Evolutionary conservation across 2,329 filamentous ascomycete species (phyloP).

Genomic region (Aschersonia sp.): DNA sequence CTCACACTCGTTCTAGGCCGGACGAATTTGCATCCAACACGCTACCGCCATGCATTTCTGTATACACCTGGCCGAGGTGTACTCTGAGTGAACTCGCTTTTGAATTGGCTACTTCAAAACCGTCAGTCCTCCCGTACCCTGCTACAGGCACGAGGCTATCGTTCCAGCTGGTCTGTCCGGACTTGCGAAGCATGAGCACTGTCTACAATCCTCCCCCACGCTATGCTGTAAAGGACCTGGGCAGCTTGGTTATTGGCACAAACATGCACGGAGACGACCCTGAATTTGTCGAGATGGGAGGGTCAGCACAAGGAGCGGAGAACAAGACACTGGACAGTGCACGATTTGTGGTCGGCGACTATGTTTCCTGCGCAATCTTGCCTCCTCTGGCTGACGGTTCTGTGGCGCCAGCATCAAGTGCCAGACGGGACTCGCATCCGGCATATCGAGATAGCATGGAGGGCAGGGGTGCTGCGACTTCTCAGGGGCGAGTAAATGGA

Average conservation of each 20-base stretch:
- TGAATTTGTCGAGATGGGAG: constrained; percentile 20
- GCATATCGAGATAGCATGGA: constrained; percentile 7
- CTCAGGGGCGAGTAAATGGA: constrained; percentile 12
- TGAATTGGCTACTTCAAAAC: constrained; percentile 53
- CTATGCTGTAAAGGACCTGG: constrained; percentile 69
- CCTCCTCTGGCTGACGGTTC: constrained; percentile 61
- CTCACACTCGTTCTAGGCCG: constrained; percentile 29
- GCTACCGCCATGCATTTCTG: constrained; percentile 54
- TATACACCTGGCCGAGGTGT: constrained; percentile 79
- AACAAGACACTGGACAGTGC: constrained; percentile 68
- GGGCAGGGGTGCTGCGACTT: constrained; percentile 11
- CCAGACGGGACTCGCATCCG: constrained; percentile 10
- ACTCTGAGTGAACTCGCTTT: constrained; percentile 70
- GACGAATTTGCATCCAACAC: constrained; percentile 51
- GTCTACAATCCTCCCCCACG: constrained; percentile 24
- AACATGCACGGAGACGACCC: constrained; percentile 30
- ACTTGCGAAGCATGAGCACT: constrained; percentile 33
- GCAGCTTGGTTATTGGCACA: constrained; percentile 64
- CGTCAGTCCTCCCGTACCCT: constrained; percentile 55
- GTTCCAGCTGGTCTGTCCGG: constrained; percentile 77
- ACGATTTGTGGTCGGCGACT: constrained; percentile 81
- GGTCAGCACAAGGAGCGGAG: constrained; percentile 33
- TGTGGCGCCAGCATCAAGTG: constrained; percentile 46
- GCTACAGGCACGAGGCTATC: constrained; percentile 71
- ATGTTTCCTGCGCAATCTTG: constrained; percentile 68